A percentile compares a stretch with the other conserved stretches of the same genome.
phyloP scores from a whole-genome alignment of 345 rosid species.

The Firmiana major region DNA sequence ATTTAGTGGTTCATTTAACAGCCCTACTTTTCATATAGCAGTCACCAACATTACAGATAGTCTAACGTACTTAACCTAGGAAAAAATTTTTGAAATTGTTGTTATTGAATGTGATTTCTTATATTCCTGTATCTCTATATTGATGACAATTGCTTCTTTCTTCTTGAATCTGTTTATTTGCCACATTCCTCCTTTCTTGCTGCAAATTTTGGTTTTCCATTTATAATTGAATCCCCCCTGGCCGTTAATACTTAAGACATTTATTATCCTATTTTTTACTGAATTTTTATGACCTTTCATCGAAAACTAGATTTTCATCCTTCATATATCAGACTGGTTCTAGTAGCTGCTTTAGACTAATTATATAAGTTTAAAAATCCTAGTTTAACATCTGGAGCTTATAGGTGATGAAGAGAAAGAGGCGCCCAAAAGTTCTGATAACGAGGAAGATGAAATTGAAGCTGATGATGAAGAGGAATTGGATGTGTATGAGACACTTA shows the following conservation, averaged over 20 bases:
- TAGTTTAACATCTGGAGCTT: constrained; percentile 20
- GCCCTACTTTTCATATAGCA: background rate
- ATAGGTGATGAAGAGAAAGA: constrained; percentile 39
- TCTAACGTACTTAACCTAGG: background rate
- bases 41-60: constrained; percentile 3
- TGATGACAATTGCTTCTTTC: background rate
- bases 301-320: background rate
- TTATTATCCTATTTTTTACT: background rate
- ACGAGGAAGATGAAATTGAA: constrained; percentile 48
- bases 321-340: background rate
- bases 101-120: background rate
- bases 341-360: background rate
- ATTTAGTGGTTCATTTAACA: constrained; percentile 3
- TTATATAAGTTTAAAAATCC: background rate
- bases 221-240: background rate
- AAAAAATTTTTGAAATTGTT: background rate
- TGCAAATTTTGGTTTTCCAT: background rate
- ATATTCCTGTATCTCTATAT: background rate
- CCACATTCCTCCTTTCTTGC: background rate
- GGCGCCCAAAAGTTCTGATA: constrained; percentile 25
- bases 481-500: constrained; percentile 54
- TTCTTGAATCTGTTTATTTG: background rate
- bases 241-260: background rate
- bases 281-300: background rate
- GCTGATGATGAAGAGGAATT: constrained; percentile 63